Percentiles rank a stretch among this genome's conserved stretches.
Conservation (phyloP, 202 grass and related monocot species). For the Schoenoplectus triqueter region DNA sequence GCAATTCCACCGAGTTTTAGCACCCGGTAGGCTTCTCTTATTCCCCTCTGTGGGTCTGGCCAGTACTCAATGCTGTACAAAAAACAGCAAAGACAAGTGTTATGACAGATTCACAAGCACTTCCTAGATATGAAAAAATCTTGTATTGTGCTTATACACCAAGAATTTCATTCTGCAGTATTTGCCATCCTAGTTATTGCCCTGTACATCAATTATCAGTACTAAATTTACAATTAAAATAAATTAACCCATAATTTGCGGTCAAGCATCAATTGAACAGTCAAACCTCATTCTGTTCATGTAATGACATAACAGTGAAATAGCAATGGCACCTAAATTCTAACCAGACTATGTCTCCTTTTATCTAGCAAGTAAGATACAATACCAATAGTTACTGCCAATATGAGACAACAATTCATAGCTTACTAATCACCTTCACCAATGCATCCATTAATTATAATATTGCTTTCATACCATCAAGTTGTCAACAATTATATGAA, state of each 20-base stretch:
- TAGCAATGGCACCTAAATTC: not conserved
- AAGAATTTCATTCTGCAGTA: not conserved
- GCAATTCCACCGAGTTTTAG: conserved; percentile 66
- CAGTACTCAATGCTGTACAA: conserved; percentile 85
- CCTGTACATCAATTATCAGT: too few species aligned
- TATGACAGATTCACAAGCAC: not conserved
- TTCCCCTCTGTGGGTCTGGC: conserved; percentile 87
- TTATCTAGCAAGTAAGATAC: not conserved
- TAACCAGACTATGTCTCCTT: not conserved
- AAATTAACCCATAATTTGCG: not conserved
- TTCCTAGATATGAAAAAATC: not conserved
- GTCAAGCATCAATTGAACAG: not conserved
- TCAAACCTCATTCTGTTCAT: not conserved
- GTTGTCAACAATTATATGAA: too few species aligned
- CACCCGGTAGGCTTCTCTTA: conserved; percentile 91
- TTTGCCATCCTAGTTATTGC: not conserved
- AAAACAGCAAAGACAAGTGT: not conserved
- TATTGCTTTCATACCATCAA: not conserved
- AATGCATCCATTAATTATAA: not conserved
- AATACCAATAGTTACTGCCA: not conserved
- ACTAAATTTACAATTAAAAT: too few species aligned
- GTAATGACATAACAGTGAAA: not conserved
- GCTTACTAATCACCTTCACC: too few species aligned
- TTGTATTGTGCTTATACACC: not conserved
- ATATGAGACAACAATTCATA: too few species aligned